phyloP scores from a whole-genome alignment of 192 early-diverging fungal genomes.

The Physocladia obscura region DNA sequence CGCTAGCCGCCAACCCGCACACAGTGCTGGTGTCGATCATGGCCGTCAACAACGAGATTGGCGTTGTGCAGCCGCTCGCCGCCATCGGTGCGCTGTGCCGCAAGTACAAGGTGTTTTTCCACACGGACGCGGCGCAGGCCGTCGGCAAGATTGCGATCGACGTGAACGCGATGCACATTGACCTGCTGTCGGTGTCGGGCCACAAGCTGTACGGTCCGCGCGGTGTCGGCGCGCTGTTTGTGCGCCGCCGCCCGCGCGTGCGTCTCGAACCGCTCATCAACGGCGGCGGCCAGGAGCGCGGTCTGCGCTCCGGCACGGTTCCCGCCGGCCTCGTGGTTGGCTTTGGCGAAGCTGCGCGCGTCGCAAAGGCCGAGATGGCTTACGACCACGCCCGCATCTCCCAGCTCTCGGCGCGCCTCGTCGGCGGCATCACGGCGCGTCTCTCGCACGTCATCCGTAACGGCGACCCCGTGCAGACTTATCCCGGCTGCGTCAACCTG shows the following conservation, averaged over 20 bases:
- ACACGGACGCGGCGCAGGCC: conserved; percentile 96
- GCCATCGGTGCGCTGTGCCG: conserved; percentile 86
- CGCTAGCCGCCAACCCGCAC: conserved; percentile 87
- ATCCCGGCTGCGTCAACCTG: conserved; percentile 91
- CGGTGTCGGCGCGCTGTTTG: conserved; percentile 91
- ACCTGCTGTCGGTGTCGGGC: conserved; percentile 93
- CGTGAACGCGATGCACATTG: conserved; percentile 89
- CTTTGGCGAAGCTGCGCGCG: conserved; percentile 80
- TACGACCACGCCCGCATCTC: conserved; percentile 77
- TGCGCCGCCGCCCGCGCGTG: conserved; percentile 89
- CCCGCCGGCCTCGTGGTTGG: conserved; percentile 88
- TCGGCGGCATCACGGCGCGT: conserved; percentile 75
- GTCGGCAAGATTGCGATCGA: conserved; percentile 93
- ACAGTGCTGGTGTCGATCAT: conserved; percentile 92
- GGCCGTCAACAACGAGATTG: conserved; percentile 99
- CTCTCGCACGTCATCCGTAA: conserved; percentile 85
- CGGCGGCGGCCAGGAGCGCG: conserved; percentile 96
- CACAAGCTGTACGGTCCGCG: conserved; percentile 99
- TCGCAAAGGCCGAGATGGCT: conserved; percentile 79
- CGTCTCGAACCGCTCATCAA: conserved; percentile 85
- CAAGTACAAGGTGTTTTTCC: conserved; percentile 88
- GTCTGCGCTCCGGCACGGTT: conserved; percentile 90
- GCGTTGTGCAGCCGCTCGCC: conserved; percentile 88
- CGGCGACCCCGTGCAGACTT: conserved; percentile 75
- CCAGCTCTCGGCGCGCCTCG: conserved; percentile 72